These are phyloP conservation scores for Panaeolus papilionaceus DNA, from an alignment of 768 basidiomycete genomes.

Conservation along the genomic window DNA sequence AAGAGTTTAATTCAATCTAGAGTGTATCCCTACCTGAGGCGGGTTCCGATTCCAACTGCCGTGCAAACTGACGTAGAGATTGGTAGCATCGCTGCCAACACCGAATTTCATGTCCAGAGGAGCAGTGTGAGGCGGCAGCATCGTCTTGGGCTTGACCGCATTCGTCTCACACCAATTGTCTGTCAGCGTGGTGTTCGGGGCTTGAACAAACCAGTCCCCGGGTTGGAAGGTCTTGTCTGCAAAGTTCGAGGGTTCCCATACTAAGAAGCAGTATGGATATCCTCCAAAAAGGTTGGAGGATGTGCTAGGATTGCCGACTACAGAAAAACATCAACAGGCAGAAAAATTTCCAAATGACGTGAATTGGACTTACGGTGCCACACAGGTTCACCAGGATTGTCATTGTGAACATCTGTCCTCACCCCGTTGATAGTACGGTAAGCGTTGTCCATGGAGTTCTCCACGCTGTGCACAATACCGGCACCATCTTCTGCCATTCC, in stretches of 20 bases:
- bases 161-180: conserved; percentile 15
- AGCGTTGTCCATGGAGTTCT: conserved; percentile 24
- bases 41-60: conserved; percentile 25
- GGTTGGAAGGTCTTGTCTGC: conserved; percentile 19
- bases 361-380: conserved; percentile 19
- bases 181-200: conserved; percentile 23
- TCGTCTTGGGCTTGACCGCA: conserved; percentile 8
- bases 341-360: background rate
- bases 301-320: conserved; percentile 22
- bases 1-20: background rate
- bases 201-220: conserved; percentile 28
- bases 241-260: conserved; percentile 19
- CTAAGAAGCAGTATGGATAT: conserved; percentile 25
- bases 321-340: background rate
- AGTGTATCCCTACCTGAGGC: conserved; percentile 14
- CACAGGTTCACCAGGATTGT: conserved; percentile 26
- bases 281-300: conserved; percentile 20
- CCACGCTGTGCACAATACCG: conserved; percentile 21
- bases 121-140: conserved; percentile 13
- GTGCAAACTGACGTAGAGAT: conserved; percentile 23
- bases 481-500: conserved; percentile 23
- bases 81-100: conserved; percentile 20
- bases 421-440: conserved; percentile 19
- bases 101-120: conserved; percentile 18
- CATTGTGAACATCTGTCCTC: conserved; percentile 20